Evolutionary conservation across 1,284 basidiomycete species (phyloP), one percentile per base, ranked within the genome.

Genomic region (Boletus sp.): DNA sequence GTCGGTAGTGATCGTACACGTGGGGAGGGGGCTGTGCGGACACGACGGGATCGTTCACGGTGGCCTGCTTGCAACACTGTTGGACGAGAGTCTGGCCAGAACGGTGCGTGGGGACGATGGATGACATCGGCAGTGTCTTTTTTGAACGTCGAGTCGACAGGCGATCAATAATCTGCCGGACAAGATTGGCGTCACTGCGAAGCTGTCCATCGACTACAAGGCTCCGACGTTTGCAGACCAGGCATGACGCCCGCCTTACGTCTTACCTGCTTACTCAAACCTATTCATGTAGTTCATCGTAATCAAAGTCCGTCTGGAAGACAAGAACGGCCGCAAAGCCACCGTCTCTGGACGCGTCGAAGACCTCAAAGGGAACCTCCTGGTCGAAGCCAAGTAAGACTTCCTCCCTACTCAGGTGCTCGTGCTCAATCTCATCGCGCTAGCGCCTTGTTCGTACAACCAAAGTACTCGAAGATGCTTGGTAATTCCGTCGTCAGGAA

Each of bases 11-110:
- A 70, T 96, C 50, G 52, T 92, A 2, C 94, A 97, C 63, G 73
- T 96, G 8, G 94, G 95, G 1, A 71, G 88, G 30, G 85, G 84
- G 5, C 60, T 98, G 42, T 97, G 94, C 62, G 91, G 91, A 2
- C 92, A 95, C 59, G 92, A 95, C 66, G 94, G 94, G 0, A 91
- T 98, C 54, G 72, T 97, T 2, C 95, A 98, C 64, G 95, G 95
- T 0, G 95, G 95, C 2, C 65, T 98, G 51, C 73, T 97, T 20
- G 91, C 93, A 23, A 97, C 93, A 1, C 70, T 98, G 4, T 70
- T 95, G 49, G 94, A 98, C 59, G 94, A 98, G 72, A 77, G 78
- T 2, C 67, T 97, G 34, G 94, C 83, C 0, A 72, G 94, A 50
- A 87, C 84, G 53, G 93, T 92, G 59, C 44, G 57, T 59, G 7